Evolutionary conservation across 805 yeast genomes (phyloP), one percentile per base, ranked within the genome.

Genomic region (Ogataea wickerhamii): DNA sequence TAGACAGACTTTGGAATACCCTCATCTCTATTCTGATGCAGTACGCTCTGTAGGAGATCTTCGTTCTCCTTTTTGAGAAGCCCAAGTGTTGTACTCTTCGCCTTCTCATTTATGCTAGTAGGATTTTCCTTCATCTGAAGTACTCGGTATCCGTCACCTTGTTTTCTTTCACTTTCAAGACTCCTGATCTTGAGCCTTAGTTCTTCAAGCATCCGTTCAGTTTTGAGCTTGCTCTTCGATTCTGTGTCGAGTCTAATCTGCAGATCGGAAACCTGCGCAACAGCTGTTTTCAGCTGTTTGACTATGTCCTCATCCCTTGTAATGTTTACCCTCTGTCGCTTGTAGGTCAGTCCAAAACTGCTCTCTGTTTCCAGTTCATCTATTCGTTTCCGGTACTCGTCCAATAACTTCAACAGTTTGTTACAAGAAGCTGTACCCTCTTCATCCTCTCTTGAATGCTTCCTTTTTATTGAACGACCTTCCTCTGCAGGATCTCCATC

Each of bases 101-200:
- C 65, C n/a, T 70, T 57, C 53, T 85, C 89, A 46, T 81, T 82
- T 12, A 66, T 67, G 2, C 70, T 38, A 11, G 80, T 70, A 2
- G 95, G 94, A 54, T 82, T 85, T 22, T 75, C 70, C 32, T 80
- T 69, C 40, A 84, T 59, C 55, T 83, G 83, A 11, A 87, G 56
- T 2, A 86, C 68, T 16, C 40, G 27, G 16, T 71, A 60, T 24
- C 53, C 52, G 30, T 8, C 12, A 12, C 12, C 70, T n/a, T n/a
- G 52, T 71, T 33, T 64, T 57, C 40, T 26, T 17, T 28, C 34
- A 13, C 23, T 21, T 40, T 13, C 17, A 13, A 16, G 13, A 8
- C 18, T 8, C 22, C 22, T 10, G 22, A 16, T 6, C 16, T 16
- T 12, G 10, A 27, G 18, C 12, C 12, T 22, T 14, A 27, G 16